Evolutionary conservation across 352 stramenopile genomes (phyloP), one percentile per base, ranked within the genome.

Genomic region (Pythium periplocum): DNA sequence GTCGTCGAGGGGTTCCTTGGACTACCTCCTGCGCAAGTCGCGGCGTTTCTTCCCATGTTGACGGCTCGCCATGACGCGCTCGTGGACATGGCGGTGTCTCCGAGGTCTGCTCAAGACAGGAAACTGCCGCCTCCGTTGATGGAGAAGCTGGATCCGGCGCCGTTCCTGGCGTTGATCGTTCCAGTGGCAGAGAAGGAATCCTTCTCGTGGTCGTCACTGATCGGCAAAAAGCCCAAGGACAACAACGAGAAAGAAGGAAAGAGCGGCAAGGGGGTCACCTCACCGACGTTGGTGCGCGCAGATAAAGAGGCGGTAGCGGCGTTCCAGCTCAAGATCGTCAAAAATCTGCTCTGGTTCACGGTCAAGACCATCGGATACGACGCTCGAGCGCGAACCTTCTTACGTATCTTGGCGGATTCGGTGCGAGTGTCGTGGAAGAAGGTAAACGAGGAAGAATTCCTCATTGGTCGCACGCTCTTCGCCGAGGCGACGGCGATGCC

Each of bases 351-450:
- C 33, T 90, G 83, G 86, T 88, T 90, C 51, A 88, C 72, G 1
- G 73, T 92, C 10, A 85, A 90, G 38, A 67, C 71, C 12, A 72
- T 87, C 12, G 83, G 83, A 3, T 94, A 94, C 53, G 83, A 94
- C 59, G 79, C 83, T 1, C 63, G 83, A 38, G 68, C 72, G 5
- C 68, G 83, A 0, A 78, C 78, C 4, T 48, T 94, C 34, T 45
- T 92, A 38, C 66, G 81, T 4, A 45, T 61, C n/a, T 44, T 90
- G 8, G 66, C 71, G 6, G 45, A 69, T 3, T 68, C 68, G 3
- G 75, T 92, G 67, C 53, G 69, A 30, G 53, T 94, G 2, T 41
- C 73, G 2, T 94, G 83, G 83, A 47, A 35, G 0, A 62, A 69
- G n/a, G 73, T 94, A 36, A 90, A 73, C 1, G 51, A 55, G 2